A percentile compares a stretch with the other conserved stretches of the same genome.
Conservation (phyloP, 2,329 filamentous ascomycete genomes). For the Annulohypoxylon truncatum region DNA sequence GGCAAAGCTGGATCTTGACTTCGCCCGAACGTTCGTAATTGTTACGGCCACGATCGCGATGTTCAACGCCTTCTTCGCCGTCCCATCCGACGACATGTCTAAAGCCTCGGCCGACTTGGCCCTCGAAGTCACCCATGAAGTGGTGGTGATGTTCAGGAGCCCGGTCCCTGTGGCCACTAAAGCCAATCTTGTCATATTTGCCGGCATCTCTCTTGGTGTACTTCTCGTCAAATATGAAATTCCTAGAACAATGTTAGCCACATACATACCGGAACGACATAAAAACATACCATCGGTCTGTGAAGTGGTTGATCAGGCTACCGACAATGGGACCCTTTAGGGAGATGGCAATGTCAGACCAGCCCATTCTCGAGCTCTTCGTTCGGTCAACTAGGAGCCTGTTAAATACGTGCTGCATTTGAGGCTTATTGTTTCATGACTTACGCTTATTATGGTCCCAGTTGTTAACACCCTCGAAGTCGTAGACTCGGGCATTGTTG, state of each 20-base stretch:
- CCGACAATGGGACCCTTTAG: constrained; percentile 79
- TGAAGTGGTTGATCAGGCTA: constrained; percentile 81
- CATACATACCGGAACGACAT: not conserved
- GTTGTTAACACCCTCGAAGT: constrained; percentile 80
- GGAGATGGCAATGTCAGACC: constrained; percentile 87
- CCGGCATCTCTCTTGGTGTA: constrained; percentile 68
- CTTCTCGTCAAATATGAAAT: constrained; percentile 88
- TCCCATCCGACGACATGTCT: constrained; percentile 54
- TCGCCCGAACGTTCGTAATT: constrained; percentile 48
- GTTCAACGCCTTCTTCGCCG: constrained; percentile 40
- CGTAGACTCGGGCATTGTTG: constrained; percentile 87
- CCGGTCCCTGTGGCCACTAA: constrained; percentile 26
- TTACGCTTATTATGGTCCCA: constrained; percentile 84
- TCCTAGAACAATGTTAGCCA: constrained; percentile 58
- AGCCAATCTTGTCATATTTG: constrained; percentile 58
- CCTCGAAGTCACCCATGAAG: constrained; percentile 57
- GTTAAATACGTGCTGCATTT: constrained; percentile 20
- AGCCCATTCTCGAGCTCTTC: constrained; percentile 87
- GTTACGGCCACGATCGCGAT: constrained; percentile 5
- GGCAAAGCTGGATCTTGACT: constrained; percentile 60
- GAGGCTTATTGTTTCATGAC: constrained; percentile 29
- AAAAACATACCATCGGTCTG: constrained; percentile 75
- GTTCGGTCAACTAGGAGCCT: constrained; percentile 74
- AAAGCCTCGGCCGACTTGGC: constrained; percentile 57
- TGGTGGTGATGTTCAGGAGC: constrained; percentile 38